These are phyloP conservation scores for Picea engelmannii DNA, from an alignment of 83 land plant genomes.

Conservation along the genomic window DNA sequence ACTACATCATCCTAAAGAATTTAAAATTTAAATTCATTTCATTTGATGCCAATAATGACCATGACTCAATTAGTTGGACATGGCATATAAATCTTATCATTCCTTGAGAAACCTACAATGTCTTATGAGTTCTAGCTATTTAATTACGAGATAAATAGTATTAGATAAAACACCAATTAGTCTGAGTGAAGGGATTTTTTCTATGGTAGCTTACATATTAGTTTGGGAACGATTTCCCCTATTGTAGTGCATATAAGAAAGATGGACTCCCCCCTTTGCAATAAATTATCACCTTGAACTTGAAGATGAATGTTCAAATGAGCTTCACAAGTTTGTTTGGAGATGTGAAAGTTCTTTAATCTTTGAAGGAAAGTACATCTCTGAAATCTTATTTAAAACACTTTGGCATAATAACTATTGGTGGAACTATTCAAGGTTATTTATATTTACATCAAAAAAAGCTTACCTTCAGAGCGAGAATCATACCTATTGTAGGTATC, in stretches of 20 bases:
- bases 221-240: neutral
- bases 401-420: neutral
- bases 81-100: neutral
- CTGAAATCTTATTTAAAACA: neutral
- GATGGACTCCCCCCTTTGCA: slow-evolving; percentile 10
- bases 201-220: slow-evolving; percentile 8
- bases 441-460: too few relatives aligned
- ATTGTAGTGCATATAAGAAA: neutral
- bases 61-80: neutral
- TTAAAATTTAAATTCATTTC: neutral
- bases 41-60: neutral
- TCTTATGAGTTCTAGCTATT: neutral
- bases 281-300: neutral
- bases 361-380: slow-evolving; percentile 19
- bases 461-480: too few relatives aligned
- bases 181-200: neutral
- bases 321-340: slow-evolving; percentile 23
- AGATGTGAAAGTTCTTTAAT: slow-evolving; percentile 11
- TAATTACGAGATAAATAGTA: neutral
- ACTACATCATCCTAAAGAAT: neutral
- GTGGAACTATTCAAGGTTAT: neutral
- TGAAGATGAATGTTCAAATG: neutral
- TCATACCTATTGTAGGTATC: too few relatives aligned
- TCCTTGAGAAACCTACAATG: neutral
- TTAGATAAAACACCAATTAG: slow-evolving; percentile 10